These are phyloP conservation scores for Colletotrichum spaethianum DNA, from an alignment of 2,329 filamentous ascomycete species.

Conservation along the genomic window DNA sequence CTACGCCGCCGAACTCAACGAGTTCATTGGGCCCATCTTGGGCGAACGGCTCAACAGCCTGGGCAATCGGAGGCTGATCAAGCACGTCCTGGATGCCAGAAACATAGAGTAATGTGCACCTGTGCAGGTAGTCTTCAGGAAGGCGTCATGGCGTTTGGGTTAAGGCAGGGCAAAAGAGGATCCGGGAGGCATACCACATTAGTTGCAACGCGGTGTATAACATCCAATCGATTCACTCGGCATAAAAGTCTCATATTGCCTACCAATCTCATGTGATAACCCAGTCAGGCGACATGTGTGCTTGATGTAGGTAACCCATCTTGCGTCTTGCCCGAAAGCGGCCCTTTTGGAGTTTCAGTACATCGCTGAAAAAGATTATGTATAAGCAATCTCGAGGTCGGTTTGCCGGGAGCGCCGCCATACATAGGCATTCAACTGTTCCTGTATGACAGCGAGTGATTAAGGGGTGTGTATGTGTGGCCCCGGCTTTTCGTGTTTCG, in stretches of 20 bases:
- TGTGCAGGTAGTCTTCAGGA: slow-evolving; percentile 45
- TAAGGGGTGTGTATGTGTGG: neutral
- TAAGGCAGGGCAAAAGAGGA: slow-evolving; percentile 34
- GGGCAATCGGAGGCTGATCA: slow-evolving; percentile 63
- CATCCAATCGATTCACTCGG: neutral
- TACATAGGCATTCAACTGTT: neutral
- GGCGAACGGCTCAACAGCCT: slow-evolving; percentile 63
- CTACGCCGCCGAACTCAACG: slow-evolving; percentile 62
- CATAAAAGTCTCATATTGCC: neutral
- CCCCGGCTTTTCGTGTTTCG: neutral
- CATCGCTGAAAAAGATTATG: neutral
- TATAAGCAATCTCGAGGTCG: neutral
- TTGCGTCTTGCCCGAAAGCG: neutral
- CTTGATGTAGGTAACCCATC: neutral
- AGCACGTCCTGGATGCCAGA: slow-evolving; percentile 68
- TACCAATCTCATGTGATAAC: neutral
- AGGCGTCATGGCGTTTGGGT: slow-evolving; percentile 44
- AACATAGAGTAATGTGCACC: slow-evolving; percentile 59
- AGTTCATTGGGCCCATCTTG: slow-evolving; percentile 69
- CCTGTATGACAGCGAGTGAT: no score
- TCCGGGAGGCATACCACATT: slow-evolving; percentile 35
- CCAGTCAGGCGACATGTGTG: no score
- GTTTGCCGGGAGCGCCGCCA: neutral
- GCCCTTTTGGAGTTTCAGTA: no score
- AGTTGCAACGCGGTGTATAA: slow-evolving; percentile 8